Evolutionary conservation across 1,284 basidiomycete genomes (phyloP), one percentile per base, ranked within the genome.

Genomic region (Melampsora americana): DNA sequence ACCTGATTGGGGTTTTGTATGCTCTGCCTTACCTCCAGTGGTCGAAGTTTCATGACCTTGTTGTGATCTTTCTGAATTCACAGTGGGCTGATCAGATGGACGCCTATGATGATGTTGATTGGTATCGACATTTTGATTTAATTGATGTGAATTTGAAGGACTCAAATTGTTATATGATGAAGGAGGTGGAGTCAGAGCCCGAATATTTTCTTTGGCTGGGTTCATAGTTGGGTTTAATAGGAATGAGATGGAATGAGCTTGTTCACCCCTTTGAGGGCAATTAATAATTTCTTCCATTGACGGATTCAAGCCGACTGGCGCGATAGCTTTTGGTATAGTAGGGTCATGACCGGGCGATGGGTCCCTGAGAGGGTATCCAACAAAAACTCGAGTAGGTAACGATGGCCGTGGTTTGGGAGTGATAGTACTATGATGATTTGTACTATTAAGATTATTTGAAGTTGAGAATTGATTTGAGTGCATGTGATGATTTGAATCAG

Each of bases 221-320:
- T 69, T 69, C 67, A 69, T 69, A 32, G 50, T 35, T 23, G 67
- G 67, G 56, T 69, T 69, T 14, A 69, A 50, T 30, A 69, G 53
- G 59, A 69, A 69, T n/a, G 67, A 59, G 11, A 69, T 16, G 1
- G 44, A 50, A 59, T 59, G 67, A 32, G 67, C 50, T 4, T 50
- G n/a, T 39, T 53, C 48, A 26, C 67, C 67, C 39, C 67, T 53
- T 53, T 59, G 67, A 42, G 67, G 67, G 28, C 67, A 69, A 28
- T 59, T 42, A 5, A 69, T 35, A 23, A 69, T 69, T 42, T 69
- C 50, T 56, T 50, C 67, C 7, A 59, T 56, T 39, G 67, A 32
- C 5, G 50, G 67, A 59, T 69, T 69, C 35, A 69, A 59, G 0
- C 67, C 67, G 30, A 69, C 67, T 12, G 67, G 67, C 18, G 67